Evolutionary conservation across 805 yeast genomes (phyloP).

Genomic region (Pachysolen tannophilus): DNA sequence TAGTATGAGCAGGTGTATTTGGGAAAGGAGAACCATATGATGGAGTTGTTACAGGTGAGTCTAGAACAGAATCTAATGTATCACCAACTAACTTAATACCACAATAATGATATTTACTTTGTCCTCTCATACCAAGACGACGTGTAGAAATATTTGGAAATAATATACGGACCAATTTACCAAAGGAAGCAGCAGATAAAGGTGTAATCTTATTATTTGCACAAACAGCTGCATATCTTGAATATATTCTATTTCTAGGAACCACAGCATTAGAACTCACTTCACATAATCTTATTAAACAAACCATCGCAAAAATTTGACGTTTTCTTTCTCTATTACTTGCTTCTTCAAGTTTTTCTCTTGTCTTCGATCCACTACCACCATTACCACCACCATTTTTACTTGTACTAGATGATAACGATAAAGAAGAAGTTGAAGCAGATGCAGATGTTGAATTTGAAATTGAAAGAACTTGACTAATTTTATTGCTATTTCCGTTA

Average conservation of each 20-base stretch:
- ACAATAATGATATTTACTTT: conserved; percentile 79
- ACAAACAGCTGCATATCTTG: conserved; percentile 53
- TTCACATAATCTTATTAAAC: conserved; percentile 64
- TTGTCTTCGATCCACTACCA: conserved; percentile 12
- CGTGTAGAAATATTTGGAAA: conserved; percentile 67
- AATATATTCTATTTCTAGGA: conserved; percentile 62
- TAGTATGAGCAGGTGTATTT: conserved; percentile 4
- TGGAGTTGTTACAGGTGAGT: conserved; percentile 10
- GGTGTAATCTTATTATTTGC: conserved; percentile 46
- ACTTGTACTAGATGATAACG: conserved; percentile 9
- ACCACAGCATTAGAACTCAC: conserved; percentile 42
- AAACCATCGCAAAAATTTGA: conserved; percentile 76
- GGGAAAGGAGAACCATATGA: too few relatives aligned
- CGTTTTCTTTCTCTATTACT: conserved; percentile 44
- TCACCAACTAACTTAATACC: conserved; percentile 48
- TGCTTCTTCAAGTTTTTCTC: conserved; percentile 9
- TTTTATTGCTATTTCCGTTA: too few relatives aligned
- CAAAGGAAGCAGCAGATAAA: conserved; percentile 70
- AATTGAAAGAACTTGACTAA: too few relatives aligned
- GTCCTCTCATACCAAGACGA: conserved; percentile 75
- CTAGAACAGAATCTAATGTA: conserved; percentile 11
- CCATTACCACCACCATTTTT: conserved; percentile 9
- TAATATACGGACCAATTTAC: conserved; percentile 57
- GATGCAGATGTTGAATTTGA: not conserved
- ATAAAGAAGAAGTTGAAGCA: conserved; percentile 1